These are phyloP conservation scores for Nakaseomyces delphensis DNA, from an alignment of 1,139 yeast genomes.

Conservation along the genomic window DNA sequence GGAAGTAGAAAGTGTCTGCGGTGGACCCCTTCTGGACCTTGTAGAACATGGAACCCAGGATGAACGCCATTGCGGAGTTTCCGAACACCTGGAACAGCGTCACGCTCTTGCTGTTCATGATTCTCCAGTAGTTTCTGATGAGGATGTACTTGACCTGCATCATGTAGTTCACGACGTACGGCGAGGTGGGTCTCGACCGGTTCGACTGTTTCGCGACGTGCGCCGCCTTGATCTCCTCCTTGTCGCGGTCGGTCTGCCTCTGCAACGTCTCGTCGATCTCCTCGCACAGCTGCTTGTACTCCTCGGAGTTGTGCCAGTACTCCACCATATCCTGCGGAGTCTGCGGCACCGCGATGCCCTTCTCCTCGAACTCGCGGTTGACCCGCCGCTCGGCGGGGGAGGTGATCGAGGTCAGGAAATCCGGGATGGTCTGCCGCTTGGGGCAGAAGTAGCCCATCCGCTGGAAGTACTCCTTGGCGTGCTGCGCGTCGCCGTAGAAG, in stretches of 20 bases:
- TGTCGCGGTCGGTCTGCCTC: constrained; percentile 11
- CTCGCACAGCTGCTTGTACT: constrained; percentile 36
- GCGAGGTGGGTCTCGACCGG: constrained; percentile 43
- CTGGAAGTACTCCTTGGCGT: constrained; percentile 52
- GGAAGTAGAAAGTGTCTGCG: constrained; percentile 51
- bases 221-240: constrained; percentile 35
- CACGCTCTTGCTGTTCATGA: constrained; percentile 58
- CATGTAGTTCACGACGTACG: constrained; percentile 55
- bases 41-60: constrained; percentile 68
- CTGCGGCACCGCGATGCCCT: constrained; percentile 57
- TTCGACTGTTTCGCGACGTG: constrained; percentile 54
- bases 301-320: constrained; percentile 59
- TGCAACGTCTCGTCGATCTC: constrained; percentile 37
- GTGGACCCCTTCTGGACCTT: constrained; percentile 38
- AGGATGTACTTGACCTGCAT: constrained; percentile 59
- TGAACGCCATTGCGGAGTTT: constrained; percentile 63
- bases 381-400: constrained; percentile 60
- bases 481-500: constrained; percentile 53
- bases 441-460: constrained; percentile 69
- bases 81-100: constrained; percentile 52
- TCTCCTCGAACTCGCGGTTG: constrained; percentile 25
- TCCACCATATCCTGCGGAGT: constrained; percentile 63
- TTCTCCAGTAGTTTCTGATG: constrained; percentile 54
- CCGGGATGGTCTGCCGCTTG: constrained; percentile 74
- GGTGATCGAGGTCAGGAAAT: constrained; percentile 69